Evolutionary conservation across 176 grass and related monocot species (phyloP).

Genomic region (Cenchrus americanus): DNA sequence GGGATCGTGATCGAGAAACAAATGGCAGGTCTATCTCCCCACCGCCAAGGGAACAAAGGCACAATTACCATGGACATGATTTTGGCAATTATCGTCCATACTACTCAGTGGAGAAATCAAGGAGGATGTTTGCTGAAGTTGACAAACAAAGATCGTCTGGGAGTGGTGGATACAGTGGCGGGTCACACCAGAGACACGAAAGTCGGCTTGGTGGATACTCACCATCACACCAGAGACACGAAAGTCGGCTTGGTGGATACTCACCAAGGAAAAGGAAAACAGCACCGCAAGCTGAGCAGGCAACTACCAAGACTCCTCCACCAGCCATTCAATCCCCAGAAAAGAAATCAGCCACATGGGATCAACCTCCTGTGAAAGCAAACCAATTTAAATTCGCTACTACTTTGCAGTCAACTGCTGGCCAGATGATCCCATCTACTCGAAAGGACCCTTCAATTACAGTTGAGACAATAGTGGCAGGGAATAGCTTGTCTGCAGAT

Average conservation of each 20-base stretch:
- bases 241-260: constrained; percentile 77
- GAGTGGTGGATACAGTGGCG: constrained; percentile 55
- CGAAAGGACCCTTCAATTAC: constrained; percentile 34
- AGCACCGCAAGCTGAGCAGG: constrained; percentile 42
- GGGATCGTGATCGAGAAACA: constrained; percentile 57
- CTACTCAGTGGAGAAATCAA: constrained; percentile 55
- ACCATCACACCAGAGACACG: constrained; percentile 55
- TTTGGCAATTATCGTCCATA: constrained; percentile 42
- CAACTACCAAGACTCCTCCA: constrained; percentile 40
- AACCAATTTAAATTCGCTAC: constrained; percentile 50
- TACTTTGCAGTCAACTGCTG: constrained; percentile 50
- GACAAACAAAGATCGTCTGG: constrained; percentile 66
- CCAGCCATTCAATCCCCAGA: constrained; percentile 48
- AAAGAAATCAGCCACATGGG: constrained; percentile 87
- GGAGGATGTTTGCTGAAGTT: constrained; percentile 62
- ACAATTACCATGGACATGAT: constrained; percentile 47
- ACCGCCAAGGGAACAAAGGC: constrained; percentile 61
- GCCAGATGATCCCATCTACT: constrained; percentile 42
- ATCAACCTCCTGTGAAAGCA: constrained; percentile 69
- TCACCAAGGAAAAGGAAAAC: constrained; percentile 89
- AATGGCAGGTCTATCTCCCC: constrained; percentile 57
- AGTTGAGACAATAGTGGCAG: constrained; percentile 42
- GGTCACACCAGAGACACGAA: constrained; percentile 60
- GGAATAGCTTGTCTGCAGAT: constrained; percentile 61
- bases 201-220: constrained; percentile 4